Base-by-base conservation (phyloP, 805 yeast species). In the Komagataella phaffii region DNA sequence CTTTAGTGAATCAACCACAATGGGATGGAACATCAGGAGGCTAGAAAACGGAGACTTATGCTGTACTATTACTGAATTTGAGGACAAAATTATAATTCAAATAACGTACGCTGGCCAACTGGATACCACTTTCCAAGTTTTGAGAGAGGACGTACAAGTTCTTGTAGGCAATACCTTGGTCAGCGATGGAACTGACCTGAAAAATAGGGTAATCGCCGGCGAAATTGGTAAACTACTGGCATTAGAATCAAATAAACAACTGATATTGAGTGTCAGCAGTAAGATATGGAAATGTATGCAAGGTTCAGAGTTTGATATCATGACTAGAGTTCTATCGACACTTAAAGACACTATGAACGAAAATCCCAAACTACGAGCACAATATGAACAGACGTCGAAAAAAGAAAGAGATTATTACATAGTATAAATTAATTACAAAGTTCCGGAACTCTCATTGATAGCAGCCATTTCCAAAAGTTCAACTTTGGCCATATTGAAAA, bases 381-480 rank as follows among this genome's bases (percentile, higher is more conserved):
- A 8, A 14, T 14, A 30, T 30, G 40, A 30, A 8, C 40, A 5
- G 10, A 30, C 6, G 10, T 14, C 12, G 10, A 30, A 30, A 1
- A 30, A 24, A 7, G 3, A 30, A 30, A 10, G 12, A 30, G 3
- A 30, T 14, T 30, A 8, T 5, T 8, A 14, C 40, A 30, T 30
- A 30, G 5, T 30, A 30, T 30, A 3, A 8, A 30, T 10, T 14
- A 30, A 30, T 30, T 30, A 30, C 5, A 8, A 10, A 30, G 40
- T 30, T 3, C 40, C 4, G 40, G n/a, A 8, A n/a, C 72, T 72
- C 52, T 81, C 83, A 55, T 79, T 81, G n/a, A 84, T 74, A 8
- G 87, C 96, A 14, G 95, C 91, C 85, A 86, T 83, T 58, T 88
- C 96, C 54, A 90, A 67, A 6, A 90, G 93, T 64, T 90, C 96